These are phyloP conservation scores for Alternaria incomplexa DNA, from an alignment of 2,329 filamentous ascomycete genomes.

Conservation along the genomic window DNA sequence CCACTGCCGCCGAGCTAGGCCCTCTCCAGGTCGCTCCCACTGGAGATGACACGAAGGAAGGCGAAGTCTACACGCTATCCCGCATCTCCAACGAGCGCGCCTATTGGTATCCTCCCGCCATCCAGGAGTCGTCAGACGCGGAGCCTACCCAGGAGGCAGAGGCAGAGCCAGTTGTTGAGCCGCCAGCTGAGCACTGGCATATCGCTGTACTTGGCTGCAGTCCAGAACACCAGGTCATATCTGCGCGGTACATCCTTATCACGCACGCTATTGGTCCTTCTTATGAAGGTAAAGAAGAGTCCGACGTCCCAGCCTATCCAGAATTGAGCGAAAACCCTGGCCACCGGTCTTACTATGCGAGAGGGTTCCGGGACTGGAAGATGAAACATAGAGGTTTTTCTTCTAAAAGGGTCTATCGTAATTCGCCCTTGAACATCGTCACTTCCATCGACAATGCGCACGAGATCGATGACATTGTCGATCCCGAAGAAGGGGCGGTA, in stretches of 20 bases:
- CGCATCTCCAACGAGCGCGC: background rate
- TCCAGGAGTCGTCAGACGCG: background rate
- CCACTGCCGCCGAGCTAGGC: conserved; percentile 5
- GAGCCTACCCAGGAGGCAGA: background rate
- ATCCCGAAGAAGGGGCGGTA: background rate
- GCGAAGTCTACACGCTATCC: background rate
- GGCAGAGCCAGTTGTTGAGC: background rate
- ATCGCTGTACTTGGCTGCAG: background rate
- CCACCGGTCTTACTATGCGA: conserved; percentile 7
- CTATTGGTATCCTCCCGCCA: background rate
- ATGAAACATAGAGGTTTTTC: background rate
- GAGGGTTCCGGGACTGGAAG: background rate
- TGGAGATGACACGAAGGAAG: background rate
- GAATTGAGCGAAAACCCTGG: conserved; percentile 9
- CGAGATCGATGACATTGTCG: background rate
- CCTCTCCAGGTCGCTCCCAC: conserved; percentile 7
- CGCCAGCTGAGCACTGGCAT: background rate
- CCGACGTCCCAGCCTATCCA: conserved; percentile 15
- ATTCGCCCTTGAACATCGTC: background rate
- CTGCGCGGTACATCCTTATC: background rate
- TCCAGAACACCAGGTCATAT: background rate
- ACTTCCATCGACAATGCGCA: conserved; percentile 3
- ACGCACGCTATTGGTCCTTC: background rate
- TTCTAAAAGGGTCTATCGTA: background rate
- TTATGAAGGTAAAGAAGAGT: conserved; percentile 6